These are phyloP conservation scores for Dalbergia oliveri DNA, from an alignment of 306 rosid species.

Conservation along the genomic window DNA sequence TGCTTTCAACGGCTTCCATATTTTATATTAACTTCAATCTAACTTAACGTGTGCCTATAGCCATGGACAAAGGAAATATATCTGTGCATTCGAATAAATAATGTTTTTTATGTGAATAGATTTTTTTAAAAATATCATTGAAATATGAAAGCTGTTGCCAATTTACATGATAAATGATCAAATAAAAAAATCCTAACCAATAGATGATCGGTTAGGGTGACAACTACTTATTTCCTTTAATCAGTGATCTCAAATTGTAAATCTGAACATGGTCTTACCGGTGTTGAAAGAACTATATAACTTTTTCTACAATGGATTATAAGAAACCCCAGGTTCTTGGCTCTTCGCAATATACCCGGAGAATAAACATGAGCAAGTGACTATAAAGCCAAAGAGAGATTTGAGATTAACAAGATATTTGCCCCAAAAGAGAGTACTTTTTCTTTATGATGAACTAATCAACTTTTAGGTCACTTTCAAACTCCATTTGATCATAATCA, in stretches of 20 bases:
- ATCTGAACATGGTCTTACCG: too few species aligned
- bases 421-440: background rate
- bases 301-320: too few species aligned
- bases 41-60: background rate
- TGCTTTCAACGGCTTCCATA: constrained; percentile 43
- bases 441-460: constrained; percentile 1
- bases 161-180: background rate
- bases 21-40: background rate
- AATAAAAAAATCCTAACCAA: too few species aligned
- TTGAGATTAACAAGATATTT: background rate
- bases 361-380: too few species aligned
- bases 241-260: too few species aligned
- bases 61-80: background rate
- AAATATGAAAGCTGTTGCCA: background rate
- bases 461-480: background rate
- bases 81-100: background rate
- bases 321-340: too few species aligned
- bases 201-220: too few species aligned
- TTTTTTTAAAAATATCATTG: background rate
- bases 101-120: background rate
- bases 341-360: too few species aligned
- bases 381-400: background rate
- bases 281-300: too few species aligned
- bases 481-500: background rate
- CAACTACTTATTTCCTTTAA: too few species aligned